Evolutionary conservation across 306 rosid species (phyloP).

Genomic region (Quillaja saponaria): DNA sequence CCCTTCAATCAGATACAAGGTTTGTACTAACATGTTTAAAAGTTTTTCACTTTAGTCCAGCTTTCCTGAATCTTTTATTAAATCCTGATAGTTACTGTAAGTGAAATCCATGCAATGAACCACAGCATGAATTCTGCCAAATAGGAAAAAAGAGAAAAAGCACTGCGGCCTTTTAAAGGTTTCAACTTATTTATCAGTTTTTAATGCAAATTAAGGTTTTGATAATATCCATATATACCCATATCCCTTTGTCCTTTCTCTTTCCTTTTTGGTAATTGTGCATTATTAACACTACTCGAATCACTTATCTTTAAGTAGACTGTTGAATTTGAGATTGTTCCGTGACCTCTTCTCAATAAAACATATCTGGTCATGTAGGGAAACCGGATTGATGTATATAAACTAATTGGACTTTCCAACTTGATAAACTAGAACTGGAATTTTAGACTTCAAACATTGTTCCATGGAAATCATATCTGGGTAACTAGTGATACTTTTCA

Average conservation of each 20-base stretch:
- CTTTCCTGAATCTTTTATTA: conserved; percentile 9
- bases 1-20: conserved; percentile 86
- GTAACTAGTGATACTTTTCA: too few relatives aligned
- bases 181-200: too few relatives aligned
- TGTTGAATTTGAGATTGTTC: too few relatives aligned
- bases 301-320: not conserved
- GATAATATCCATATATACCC: conserved; percentile 7
- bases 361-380: conserved; percentile 6
- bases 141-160: too few relatives aligned
- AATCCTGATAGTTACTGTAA: conserved; percentile 3
- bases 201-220: not conserved
- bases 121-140: conserved; percentile 3
- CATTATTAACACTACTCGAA: not conserved
- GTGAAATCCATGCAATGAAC: conserved; percentile 23
- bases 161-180: too few relatives aligned
- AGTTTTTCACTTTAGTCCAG: not conserved
- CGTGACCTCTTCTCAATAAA: not conserved
- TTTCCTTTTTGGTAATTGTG: not conserved
- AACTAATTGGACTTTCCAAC: too few relatives aligned
- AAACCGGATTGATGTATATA: not conserved
- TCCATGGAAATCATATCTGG: too few relatives aligned
- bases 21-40: conserved; percentile 20
- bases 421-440: too few relatives aligned
- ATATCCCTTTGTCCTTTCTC: not conserved
- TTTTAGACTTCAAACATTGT: too few relatives aligned